Evolutionary conservation across 768 basidiomycete species (phyloP), one percentile per base, ranked within the genome.

Genomic region (Trametes cingulata): DNA sequence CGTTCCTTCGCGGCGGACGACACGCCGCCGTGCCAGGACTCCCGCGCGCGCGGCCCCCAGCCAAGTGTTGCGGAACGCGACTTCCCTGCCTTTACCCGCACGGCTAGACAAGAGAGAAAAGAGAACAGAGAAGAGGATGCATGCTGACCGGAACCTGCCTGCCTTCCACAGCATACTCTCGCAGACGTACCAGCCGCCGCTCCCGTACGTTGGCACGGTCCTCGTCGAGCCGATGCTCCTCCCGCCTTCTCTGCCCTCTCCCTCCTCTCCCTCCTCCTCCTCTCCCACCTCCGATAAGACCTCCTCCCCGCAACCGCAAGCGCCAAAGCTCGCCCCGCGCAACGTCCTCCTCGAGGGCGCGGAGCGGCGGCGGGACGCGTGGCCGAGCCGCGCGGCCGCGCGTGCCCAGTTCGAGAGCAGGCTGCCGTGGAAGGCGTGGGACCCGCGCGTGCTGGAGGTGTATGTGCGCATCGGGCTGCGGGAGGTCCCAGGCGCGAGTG

Each of bases 351-450:
- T 57, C 3, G 56, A 46, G 6, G 78, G 75, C 6, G 74, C 79
- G 1, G 52, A 60, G 36, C 76, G 72, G 37, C 75, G 83, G 14
- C 71, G 80, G 3, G 83, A 85, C 65, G 74, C 77, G 9, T 86
- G 84, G 85, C 67, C 79, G 0, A 80, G 77, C n/a, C 73, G 65
- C 13, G 79, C 79, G 58, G 81, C 80, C 33, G 84, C 83, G 0
- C 77, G 72, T 45, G 69, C 69, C 20, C 84, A 65, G 46, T 62
- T 62, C 51, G 29, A 6, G 40, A 33, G 52, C 37, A 27, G 61
- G 19, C 56, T 52, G 5, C 15, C 55, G 24, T 62, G 61, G 61
- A 57, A 57, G 33, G 29, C 33, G 0, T 62, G 61, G 61, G 56
- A 62, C 43, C 29, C 36, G 36, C 55, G 61, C n/a, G 50, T 62